A percentile compares a stretch with the other conserved stretches of the same genome.
These are phyloP conservation scores for Closterium sp. DNA, from an alignment of 139 green algal species.

Conservation along the genomic window DNA sequence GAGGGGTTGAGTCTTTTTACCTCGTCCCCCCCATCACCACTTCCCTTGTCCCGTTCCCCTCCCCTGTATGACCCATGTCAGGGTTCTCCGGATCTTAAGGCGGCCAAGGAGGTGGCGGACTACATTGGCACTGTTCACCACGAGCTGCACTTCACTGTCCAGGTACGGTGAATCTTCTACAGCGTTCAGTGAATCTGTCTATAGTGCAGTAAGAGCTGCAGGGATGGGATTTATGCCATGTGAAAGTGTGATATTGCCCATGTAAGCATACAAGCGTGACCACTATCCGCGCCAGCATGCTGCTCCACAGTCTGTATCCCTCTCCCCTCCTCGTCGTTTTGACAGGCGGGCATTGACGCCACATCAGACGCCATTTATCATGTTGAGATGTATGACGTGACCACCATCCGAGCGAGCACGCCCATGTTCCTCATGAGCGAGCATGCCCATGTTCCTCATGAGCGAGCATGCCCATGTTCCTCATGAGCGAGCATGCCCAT, in stretches of 20 bases:
- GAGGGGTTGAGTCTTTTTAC: no score
- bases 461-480: no score
- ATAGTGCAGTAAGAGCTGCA: conserved; percentile 72
- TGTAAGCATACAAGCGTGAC: conserved; percentile 39
- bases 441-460: no score
- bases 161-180: conserved; percentile 32
- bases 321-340: not conserved
- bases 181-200: no score
- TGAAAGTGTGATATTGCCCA: conserved; percentile 63
- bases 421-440: conserved; percentile 98
- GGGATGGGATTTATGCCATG: conserved; percentile 85
- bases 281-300: conserved; percentile 76
- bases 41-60: no score
- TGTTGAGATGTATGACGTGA: conserved; percentile 69
- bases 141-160: conserved; percentile 91
- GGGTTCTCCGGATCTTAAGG: conserved; percentile 90
- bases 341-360: conserved; percentile 63
- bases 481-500: no score
- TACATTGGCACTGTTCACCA: conserved; percentile 93
- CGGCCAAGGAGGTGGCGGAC: conserved; percentile 81
- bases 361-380: conserved; percentile 91
- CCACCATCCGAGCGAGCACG: conserved; percentile 72
- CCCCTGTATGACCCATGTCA: not conserved
- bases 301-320: no score
- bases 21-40: no score